Conservation (phyloP, 1,284 basidiomycete genomes). For the Microbotryum intermedium region DNA sequence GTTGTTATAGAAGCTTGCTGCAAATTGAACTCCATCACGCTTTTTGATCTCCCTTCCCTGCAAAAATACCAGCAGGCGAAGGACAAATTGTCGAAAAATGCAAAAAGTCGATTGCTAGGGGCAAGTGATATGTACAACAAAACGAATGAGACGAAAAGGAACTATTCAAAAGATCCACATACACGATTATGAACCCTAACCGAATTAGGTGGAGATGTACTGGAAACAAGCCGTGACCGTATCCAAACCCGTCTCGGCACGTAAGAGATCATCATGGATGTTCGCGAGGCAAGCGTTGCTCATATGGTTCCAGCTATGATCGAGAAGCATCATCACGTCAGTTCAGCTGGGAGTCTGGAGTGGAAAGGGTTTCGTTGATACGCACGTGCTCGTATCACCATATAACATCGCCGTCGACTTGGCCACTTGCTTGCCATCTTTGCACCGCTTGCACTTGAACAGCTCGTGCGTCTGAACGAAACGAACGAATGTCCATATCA, state of each 20-base stretch:
- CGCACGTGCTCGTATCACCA: constrained; percentile 94
- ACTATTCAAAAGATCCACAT: too few species aligned
- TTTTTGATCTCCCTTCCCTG: too few species aligned
- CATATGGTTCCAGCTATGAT: constrained; percentile 94
- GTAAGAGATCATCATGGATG: constrained; percentile 90
- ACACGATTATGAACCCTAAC: neutral
- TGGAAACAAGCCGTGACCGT: constrained; percentile 55
- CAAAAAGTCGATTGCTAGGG: neutral
- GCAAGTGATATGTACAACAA: neutral
- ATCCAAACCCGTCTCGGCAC: constrained; percentile 73
- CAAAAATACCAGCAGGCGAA: too few species aligned
- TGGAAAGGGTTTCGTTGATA: too few species aligned
- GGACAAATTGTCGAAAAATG: too few species aligned
- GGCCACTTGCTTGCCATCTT: constrained; percentile 69
- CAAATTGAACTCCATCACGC: too few species aligned
- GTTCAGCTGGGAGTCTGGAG: neutral
- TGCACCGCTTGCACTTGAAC: constrained; percentile 95
- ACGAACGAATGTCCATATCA: neutral
- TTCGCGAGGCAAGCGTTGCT: constrained; percentile 76
- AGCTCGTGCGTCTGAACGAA: constrained; percentile 80
- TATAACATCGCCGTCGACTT: constrained; percentile 84
- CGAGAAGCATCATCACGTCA: constrained; percentile 10
- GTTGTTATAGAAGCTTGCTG: constrained; percentile 21
- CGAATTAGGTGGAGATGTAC: constrained; percentile 10
- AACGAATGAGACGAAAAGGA: neutral